These are phyloP conservation scores for Mrakia hoshinonis DNA, from an alignment of 768 basidiomycete species.

Conservation along the genomic window DNA sequence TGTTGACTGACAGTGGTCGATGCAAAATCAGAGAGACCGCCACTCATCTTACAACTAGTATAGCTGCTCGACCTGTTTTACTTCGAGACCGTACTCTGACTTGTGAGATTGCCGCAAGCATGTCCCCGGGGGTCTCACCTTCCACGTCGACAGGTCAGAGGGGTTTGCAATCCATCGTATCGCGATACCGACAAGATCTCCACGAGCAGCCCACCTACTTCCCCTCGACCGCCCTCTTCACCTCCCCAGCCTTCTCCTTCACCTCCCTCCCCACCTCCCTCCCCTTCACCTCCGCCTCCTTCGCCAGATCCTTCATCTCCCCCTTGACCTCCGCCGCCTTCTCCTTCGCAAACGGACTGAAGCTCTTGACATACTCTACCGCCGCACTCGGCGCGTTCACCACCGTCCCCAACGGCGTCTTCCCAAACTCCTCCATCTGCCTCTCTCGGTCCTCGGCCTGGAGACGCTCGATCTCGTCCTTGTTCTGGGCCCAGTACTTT, in stretches of 20 bases:
- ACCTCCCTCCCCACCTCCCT: not conserved
- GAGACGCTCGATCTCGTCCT: constrained; percentile 48
- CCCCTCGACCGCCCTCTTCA: too few relatives aligned
- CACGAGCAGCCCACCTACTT: not conserved
- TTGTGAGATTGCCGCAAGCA: too few relatives aligned
- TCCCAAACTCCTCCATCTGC: constrained; percentile 47
- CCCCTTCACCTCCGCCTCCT: not conserved
- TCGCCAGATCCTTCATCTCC: too few relatives aligned
- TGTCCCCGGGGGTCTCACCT: too few relatives aligned
- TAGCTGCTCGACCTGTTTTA: too few relatives aligned
- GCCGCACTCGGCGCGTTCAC: not conserved
- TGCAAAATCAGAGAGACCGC: too few relatives aligned
- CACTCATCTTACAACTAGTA: too few relatives aligned
- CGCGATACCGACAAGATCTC: not conserved
- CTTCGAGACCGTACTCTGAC: too few relatives aligned
- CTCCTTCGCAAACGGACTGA: not conserved
- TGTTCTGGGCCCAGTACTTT: constrained; percentile 50
- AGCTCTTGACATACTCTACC: not conserved
- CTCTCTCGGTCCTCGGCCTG: constrained; percentile 51
- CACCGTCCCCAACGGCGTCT: constrained; percentile 4
- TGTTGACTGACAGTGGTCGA: too few relatives aligned
- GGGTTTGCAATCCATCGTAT: too few relatives aligned
- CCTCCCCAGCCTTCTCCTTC: not conserved
- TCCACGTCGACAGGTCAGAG: too few relatives aligned
- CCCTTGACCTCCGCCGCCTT: not conserved